Evolutionary conservation across 2,329 filamentous ascomycete genomes (phyloP), one percentile per base, ranked within the genome.

Genomic region (Teratosphaeria epicoccoides): DNA sequence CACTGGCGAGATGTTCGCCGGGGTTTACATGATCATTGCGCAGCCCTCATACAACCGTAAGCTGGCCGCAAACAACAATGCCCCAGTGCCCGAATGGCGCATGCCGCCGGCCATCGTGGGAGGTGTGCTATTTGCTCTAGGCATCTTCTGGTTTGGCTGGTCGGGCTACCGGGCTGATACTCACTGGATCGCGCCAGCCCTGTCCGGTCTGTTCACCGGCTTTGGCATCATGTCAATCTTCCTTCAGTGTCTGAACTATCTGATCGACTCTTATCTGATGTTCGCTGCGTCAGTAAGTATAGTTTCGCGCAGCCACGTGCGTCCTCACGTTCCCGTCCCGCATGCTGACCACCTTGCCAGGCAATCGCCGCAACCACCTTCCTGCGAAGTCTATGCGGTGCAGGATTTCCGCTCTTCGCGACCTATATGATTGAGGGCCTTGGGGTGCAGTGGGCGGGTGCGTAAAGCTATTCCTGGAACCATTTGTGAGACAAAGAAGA

Each of bases 191-290:
- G 66, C 59, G 2, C 67, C 67, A 1, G 68, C 67, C 1, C 55
- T 68, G 0, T 68, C 66, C 25, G 79, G 78, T 11, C 60, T 81
- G 0, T 72, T 77, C 52, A 79, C 76, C 1, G 78, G 78, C 2
- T 80, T 80, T 54, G 79, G 79, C 10, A 72, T 82, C 33, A 69
- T 81, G 58, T 69, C 71, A 25, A 80, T 82, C 54, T 82, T 82
- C 66, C 69, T 82, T 10, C 74, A 76, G 49, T 65, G 74, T 12
- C 71, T 81, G 54, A 81, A 81, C 59, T 82, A 82, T 59, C 67
- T 82, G 14, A 77, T 81, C 47, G 78, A 81, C 57, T 73, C 77
- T 0, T 81, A 81, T 56, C 69, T 81, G 44, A 77, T 79, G 66
- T 73, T 73, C 55, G 75, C 76, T 12, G 59, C 54, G 10, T 49